Evolutionary conservation across 139 green algal genomes (phyloP).

Genomic region (Tetradesmus lagerheimii): DNA sequence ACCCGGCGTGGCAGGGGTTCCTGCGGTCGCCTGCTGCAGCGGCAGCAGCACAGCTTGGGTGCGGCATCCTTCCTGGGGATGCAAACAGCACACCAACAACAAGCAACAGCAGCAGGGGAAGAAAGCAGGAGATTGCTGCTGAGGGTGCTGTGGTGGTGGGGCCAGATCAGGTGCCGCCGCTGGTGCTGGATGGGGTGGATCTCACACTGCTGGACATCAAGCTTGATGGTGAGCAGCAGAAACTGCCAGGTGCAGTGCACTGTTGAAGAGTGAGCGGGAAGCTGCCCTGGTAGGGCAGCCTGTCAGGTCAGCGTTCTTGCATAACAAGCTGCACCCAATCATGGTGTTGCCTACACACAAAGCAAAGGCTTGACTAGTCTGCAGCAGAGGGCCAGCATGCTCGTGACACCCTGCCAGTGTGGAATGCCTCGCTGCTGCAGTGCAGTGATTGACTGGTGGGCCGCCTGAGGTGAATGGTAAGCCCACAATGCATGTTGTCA

Average conservation of each 20-base stretch:
- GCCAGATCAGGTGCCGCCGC: background rate
- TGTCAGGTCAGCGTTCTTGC: background rate
- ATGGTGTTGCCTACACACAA: no score
- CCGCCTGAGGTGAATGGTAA: no score
- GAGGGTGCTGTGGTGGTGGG: background rate
- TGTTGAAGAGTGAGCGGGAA: no score
- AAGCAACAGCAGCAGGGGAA: background rate
- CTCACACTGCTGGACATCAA: background rate
- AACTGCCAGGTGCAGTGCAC: no score
- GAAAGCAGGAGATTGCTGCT: background rate
- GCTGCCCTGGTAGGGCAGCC: no score
- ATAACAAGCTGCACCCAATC: background rate
- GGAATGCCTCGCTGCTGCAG: no score
- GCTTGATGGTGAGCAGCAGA: background rate
- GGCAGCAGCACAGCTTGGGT: background rate
- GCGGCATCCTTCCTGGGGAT: background rate
- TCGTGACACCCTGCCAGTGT: no score
- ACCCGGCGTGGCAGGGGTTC: background rate
- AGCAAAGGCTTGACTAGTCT: no score
- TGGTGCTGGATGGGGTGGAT: background rate
- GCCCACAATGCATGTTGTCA: no score
- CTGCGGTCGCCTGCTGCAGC: background rate
- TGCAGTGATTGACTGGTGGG: no score
- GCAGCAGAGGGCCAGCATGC: no score
- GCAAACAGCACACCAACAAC: background rate